A percentile compares a stretch with the other conserved stretches of the same genome.
phyloP scores from a whole-genome alignment of 257 asterid genomes.

The Gentiana straminea region DNA sequence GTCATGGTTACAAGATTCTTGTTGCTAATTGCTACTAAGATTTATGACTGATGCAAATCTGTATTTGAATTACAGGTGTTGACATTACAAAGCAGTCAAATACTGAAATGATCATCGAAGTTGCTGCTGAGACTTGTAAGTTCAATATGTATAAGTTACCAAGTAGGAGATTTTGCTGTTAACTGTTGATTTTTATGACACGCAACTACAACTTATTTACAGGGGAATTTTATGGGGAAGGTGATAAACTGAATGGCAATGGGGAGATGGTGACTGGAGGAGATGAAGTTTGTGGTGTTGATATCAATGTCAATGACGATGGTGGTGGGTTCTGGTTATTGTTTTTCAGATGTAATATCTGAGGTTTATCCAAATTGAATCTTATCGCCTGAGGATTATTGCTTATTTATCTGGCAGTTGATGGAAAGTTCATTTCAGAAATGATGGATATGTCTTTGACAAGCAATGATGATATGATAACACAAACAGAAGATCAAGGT shows the following conservation, averaged over 20 bases:
- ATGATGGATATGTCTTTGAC: neutral
- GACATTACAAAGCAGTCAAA: no score
- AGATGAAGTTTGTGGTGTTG: slow-evolving; percentile 3
- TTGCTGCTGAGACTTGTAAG: slow-evolving; percentile 16
- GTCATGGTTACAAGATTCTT: no score
- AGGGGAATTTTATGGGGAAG: slow-evolving; percentile 1
- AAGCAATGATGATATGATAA: neutral
- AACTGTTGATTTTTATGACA: neutral
- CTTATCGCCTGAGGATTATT: no score
- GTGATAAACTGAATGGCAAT: neutral
- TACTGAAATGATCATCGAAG: neutral
- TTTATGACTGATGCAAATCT: no score
- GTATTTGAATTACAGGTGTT: no score
- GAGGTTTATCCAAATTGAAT: no score
- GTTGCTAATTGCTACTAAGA: no score
- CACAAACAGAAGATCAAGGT: neutral
- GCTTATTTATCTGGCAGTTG: no score
- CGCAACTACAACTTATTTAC: neutral
- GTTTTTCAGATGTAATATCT: no score
- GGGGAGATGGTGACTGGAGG: slow-evolving; percentile 1
- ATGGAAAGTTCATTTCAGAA: no score
- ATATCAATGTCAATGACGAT: neutral
- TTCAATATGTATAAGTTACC: neutral
- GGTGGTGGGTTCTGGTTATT: neutral
- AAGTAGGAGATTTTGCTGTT: neutral